A percentile compares a stretch with the other conserved stretches of the same genome.
These are phyloP conservation scores for Colletotrichum zoysiae DNA, from an alignment of 2,329 filamentous ascomycete genomes.

Conservation along the genomic window DNA sequence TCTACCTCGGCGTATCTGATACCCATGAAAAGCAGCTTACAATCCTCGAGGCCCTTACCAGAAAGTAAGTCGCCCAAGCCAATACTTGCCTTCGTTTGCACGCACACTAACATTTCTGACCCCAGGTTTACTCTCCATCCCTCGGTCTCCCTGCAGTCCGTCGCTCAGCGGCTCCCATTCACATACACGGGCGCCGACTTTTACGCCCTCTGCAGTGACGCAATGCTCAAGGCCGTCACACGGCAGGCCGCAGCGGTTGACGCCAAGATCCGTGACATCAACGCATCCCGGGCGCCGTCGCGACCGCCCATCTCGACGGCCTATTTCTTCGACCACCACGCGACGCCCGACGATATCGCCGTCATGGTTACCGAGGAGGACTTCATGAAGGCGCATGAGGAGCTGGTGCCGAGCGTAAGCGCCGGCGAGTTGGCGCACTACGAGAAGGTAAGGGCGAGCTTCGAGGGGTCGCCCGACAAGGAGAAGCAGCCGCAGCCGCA, in stretches of 20 bases:
- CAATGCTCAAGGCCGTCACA: constrained; percentile 98
- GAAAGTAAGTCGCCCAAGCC: constrained; percentile 76
- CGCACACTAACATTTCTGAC: constrained; percentile 3
- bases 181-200: constrained; percentile 98
- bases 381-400: constrained; percentile 83
- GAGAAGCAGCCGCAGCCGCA: constrained; percentile 52
- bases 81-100: constrained; percentile 15
- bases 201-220: constrained; percentile 96
- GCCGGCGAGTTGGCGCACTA: constrained; percentile 94
- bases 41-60: constrained; percentile 92
- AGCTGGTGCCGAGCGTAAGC: constrained; percentile 94
- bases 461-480: constrained; percentile 75
- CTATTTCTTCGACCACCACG: constrained; percentile 95
- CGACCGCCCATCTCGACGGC: constrained; percentile 78
- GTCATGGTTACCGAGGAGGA: constrained; percentile 93
- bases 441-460: constrained; percentile 82
- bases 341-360: constrained; percentile 82
- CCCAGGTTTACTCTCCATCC: constrained; percentile 86
- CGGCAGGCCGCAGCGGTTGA: constrained; percentile 88
- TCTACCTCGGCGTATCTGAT: constrained; percentile 95
- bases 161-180: constrained; percentile 86
- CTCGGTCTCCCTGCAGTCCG: constrained; percentile 77
- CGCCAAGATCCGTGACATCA: constrained; percentile 80
- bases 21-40: constrained; percentile 96
- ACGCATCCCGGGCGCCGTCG: constrained; percentile 55